Conservation (phyloP, 345 rosid species). For the Camelina laxa region DNA sequence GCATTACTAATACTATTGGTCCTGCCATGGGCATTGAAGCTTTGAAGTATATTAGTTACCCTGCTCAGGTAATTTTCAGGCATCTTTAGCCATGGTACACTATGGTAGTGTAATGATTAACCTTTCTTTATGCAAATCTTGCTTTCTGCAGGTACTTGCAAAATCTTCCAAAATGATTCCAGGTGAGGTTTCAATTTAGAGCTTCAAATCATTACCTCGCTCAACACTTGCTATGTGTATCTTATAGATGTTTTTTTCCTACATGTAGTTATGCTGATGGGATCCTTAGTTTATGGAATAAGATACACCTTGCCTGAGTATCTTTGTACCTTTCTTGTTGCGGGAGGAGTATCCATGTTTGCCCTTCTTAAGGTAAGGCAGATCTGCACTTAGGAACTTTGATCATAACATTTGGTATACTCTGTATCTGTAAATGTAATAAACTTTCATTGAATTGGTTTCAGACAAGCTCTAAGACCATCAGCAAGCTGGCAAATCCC, state of each 20-base stretch:
- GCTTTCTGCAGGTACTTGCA: conserved; percentile 74
- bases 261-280: conserved; percentile 93
- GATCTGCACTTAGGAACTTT: neutral
- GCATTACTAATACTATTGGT: conserved; percentile 95
- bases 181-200: conserved; percentile 51
- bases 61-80: conserved; percentile 74
- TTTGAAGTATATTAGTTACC: conserved; percentile 92
- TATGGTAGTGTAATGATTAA: neutral
- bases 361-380: conserved; percentile 81
- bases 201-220: neutral
- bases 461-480: conserved; percentile 96
- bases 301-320: conserved; percentile 85
- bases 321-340: conserved; percentile 87
- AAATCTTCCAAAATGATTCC: conserved; percentile 99
- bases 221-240: neutral
- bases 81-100: conserved; percentile 17
- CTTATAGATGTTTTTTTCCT: conserved; percentile 20
- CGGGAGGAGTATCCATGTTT: conserved; percentile 96
- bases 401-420: neutral
- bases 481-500: conserved; percentile 91
- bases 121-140: conserved; percentile 29
- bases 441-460: conserved; percentile 19
- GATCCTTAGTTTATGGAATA: conserved; percentile 88
- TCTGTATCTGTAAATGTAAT: conserved; percentile 7
- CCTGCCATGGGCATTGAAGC: conserved; percentile 99